Evolutionary conservation across 139 green algal genomes (phyloP), one percentile per base, ranked within the genome.

Genomic region (Zygnema cylindricum): DNA sequence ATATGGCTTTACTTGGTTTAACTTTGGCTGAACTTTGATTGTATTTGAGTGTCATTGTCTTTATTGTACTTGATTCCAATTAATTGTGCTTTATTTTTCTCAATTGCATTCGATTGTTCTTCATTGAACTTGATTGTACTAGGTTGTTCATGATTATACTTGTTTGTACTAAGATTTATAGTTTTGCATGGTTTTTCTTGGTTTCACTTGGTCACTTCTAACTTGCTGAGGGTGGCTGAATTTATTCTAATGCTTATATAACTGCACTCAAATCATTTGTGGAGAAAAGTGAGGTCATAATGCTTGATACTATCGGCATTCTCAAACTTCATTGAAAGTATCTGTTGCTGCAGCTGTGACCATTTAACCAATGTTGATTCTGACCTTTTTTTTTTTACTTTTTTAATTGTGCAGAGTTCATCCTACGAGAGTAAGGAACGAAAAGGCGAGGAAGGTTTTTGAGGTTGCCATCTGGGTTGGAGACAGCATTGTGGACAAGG

Each of bases 381-480:
- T 73, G 25, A 73, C 57, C 25, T 30, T 73, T 30, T 25, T 73
- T 73, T 25, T 35, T 73, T n/a, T 63, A 63, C 16, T 63, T 63
- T 16, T 63, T 25, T 63, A 16, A 63, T 63, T 63, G 49, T 79
- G 71, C 71, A 79, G 71, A 41, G 71, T 79, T 41, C 71, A 79
- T 16, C 71, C 71, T 23, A 79, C 36, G 71, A 79, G 38, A 43
- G 38, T 79, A 3, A 43, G 11, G 38, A 79, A 79, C 71, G 16
- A 79, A 43, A 3, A 41, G 16, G 71, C 38, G 16, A 7, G 71
- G 11, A 79, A 79, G 21, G 71, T 79, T 25, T 79, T 79, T 79
- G 71, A 79, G 38, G 16, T 16, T 79, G 71, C 71, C 36, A 54
- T 79, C 36, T 43, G 71, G 36, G 7, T 79, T 43, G 71, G 71